Base-by-base conservation (phyloP, 2,329 filamentous ascomycete species). In the Hymenoscyphus albidus region DNA sequence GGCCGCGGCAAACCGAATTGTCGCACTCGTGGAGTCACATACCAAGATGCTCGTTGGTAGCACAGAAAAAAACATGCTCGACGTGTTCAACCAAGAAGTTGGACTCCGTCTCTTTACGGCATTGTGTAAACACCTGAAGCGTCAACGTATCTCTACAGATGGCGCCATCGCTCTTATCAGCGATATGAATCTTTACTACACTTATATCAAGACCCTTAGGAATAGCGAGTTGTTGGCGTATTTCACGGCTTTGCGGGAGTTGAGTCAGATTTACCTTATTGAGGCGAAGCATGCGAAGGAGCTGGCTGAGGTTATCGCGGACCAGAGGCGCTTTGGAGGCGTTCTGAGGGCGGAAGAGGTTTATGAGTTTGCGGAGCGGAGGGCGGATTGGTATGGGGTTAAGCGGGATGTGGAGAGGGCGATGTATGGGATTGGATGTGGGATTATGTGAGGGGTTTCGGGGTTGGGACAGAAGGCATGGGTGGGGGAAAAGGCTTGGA, bases 1-100 rank as follows among this genome's bases (percentile, higher is more conserved):
- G 54, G 78, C 84, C 55, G 94, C 94, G 16, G 93, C 95, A 4
- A 83, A 81, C 68, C 88, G 89, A 61, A 88, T 99, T 59, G 91
- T 97, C 32, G 88, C 92, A 54, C 86, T 98, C 51, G 91, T 98
- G 14, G 89, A 88, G 27, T 89, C 89, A 16, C 95, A 99, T 76
- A 98, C 93, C 1, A 87, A 85, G 74, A 97, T 99, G 92, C 83
- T 99, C 13, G 86, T 91, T 3, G 95, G 95, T 67, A 96, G 92
- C 75, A 98, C 94, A 1, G 95, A 99, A 76, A 99, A 99, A 81
- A 94, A 92, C 67, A 96, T 97, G 83, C 88, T 99, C 32, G 95
- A 99, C 74, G 95, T 99, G 14, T 99, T 99, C 82, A 97, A 97
- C 77, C 92, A 95, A 78, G 95, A 99, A 79, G 94, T 99, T 32